Conservation (phyloP, 495 filamentous ascomycete genomes). For the Jackrogersella minutella region DNA sequence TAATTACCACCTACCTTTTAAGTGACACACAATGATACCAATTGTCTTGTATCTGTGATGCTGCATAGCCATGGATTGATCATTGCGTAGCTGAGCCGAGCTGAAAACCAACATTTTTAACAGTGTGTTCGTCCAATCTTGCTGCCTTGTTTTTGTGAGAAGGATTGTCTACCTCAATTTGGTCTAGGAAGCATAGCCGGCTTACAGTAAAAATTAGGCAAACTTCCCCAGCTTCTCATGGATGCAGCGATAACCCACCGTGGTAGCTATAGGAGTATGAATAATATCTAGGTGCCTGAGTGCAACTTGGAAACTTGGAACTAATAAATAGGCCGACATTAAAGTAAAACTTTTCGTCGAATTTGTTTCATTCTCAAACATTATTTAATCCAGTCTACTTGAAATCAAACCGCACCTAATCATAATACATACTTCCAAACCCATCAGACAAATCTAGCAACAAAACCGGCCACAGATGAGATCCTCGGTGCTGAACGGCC, state of each 20-base stretch:
- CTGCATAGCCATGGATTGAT: too few species aligned
- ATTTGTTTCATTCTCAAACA: not conserved
- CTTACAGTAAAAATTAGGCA: not conserved
- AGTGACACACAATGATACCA: not conserved
- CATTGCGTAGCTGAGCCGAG: not conserved
- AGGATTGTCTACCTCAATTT: not conserved
- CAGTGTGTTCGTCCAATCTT: not conserved
- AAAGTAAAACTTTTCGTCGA: too few species aligned
- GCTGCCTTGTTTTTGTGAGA: not conserved
- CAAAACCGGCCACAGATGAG: not conserved
- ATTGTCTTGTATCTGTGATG: not conserved
- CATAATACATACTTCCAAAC: not conserved
- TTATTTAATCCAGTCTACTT: not conserved
- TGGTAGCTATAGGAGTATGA: not conserved
- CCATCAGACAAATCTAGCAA: not conserved
- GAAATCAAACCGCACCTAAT: too few species aligned
- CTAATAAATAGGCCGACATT: too few species aligned
- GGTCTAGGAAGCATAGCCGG: not conserved
- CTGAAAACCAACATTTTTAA: constrained; percentile 1
- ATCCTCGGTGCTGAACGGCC: not conserved
- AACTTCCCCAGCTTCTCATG: not conserved
- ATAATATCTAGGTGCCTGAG: too few species aligned
- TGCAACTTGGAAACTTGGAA: too few species aligned
- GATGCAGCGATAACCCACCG: not conserved
- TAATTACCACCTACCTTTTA: not conserved